These are phyloP conservation scores for Globisporangium recalcitrans DNA, from an alignment of 352 stramenopile genomes.

Conservation along the genomic window DNA sequence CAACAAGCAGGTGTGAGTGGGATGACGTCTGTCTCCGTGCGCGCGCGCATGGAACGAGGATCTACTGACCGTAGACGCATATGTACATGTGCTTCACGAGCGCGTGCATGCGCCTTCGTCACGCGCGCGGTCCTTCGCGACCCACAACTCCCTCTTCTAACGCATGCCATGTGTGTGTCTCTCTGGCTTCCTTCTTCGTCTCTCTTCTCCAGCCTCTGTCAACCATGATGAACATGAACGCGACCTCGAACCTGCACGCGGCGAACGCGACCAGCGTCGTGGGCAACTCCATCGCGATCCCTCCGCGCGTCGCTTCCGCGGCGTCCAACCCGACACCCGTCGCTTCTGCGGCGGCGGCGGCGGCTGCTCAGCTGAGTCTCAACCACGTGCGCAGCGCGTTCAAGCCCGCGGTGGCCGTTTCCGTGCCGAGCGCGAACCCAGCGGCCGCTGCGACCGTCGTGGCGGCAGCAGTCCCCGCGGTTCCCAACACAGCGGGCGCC, in stretches of 20 bases:
- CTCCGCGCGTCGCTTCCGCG: conserved; percentile 30
- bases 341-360: conserved; percentile 24
- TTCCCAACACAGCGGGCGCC: conserved; percentile 69
- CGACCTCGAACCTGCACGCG: conserved; percentile 67
- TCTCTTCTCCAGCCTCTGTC: neutral
- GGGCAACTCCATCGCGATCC: conserved; percentile 73
- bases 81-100: neutral
- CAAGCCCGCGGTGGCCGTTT: conserved; percentile 44
- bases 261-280: conserved; percentile 78
- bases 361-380: conserved; percentile 41
- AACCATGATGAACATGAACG: conserved; percentile 31
- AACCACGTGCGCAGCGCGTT: conserved; percentile 71
- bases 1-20: conserved; percentile 2
- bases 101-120: neutral
- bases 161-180: too few relatives aligned
- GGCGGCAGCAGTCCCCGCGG: conserved; percentile 20
- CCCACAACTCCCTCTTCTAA: too few relatives aligned
- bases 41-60: neutral
- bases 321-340: conserved; percentile 25
- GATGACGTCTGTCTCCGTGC: neutral
- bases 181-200: neutral
- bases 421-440: conserved; percentile 21
- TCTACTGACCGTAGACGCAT: too few relatives aligned
- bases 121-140: too few relatives aligned
- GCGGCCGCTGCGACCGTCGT: conserved; percentile 17